Base-by-base conservation (phyloP, 2,329 filamentous ascomycete genomes). In the Colletotrichum noveboracense region DNA sequence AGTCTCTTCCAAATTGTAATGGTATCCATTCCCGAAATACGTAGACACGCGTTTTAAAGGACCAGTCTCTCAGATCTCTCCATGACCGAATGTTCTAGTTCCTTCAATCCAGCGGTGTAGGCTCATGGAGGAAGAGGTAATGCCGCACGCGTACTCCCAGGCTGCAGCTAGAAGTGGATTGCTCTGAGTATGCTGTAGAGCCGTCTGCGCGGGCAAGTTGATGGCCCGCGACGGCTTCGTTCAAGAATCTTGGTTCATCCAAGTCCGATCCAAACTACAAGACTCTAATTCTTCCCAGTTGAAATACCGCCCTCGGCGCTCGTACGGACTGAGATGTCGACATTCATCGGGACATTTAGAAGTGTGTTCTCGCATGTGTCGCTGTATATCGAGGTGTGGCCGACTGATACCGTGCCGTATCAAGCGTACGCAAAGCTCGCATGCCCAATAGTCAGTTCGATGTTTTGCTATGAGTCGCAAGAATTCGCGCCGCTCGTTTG, bases 141-240 rank as follows among this genome's bases (percentile, higher is more conserved):
- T 48, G 43, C 0, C 43, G 1, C 43, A 21, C 7, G 10, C 0
- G 0, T 0, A n/a, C n/a, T n/a, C n/a, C n/a, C n/a, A 13, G 10
- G 9, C n/a, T 9, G 6, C n/a, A 13, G 10, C 43, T 52, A 52
- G 0, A 52, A 21, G n/a, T 2, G 43, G 43, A 1, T 21, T 13
- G 6, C n/a, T 52, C 10, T 3, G 43, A 12, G n/a, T 52, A 7
- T 52, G n/a, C n/a, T 21, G n/a, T 7, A n/a, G n/a, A n/a, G 18
- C 38, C 38, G 12, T 2, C 13, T 52, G n/a, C 43, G n/a, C 43
- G n/a, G 2, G n/a, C 4, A 48, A 2, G 12, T 13, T 52, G 43
- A 52, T 4, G 12, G 4, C n/a, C 43, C 10, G 12, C 43, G 10
- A 52, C 10, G 2, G n/a, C n/a, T 52, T 52, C 43, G 43, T 12